These are phyloP conservation scores for Crassisporium funariophilum DNA, from an alignment of 768 basidiomycete species.

Conservation along the genomic window DNA sequence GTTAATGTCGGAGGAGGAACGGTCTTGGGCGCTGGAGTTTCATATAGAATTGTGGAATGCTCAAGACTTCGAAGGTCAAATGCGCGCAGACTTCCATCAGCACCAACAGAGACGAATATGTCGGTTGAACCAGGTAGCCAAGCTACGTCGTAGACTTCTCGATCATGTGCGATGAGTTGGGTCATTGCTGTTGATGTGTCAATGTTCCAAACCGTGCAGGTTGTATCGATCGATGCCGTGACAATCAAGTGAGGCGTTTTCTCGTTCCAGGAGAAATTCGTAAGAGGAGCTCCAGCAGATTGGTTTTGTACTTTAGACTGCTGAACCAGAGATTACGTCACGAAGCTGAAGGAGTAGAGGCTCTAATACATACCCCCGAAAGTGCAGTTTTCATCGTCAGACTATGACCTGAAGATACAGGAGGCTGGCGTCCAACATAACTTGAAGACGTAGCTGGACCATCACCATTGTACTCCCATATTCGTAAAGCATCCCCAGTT, in stretches of 20 bases:
- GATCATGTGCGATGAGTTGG: slow-evolving; percentile 96
- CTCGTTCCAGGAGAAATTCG: slow-evolving; percentile 98
- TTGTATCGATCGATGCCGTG: slow-evolving; percentile 97
- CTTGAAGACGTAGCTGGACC: slow-evolving; percentile 54
- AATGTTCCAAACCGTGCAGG: slow-evolving; percentile 99
- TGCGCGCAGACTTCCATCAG: slow-evolving; percentile 93
- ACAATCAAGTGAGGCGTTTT: slow-evolving; percentile 89
- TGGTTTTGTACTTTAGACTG: slow-evolving; percentile 91
- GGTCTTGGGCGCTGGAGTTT: slow-evolving; percentile 82
- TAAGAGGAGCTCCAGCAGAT: slow-evolving; percentile 85
- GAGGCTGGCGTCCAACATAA: slow-evolving; percentile 70
- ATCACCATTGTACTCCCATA: slow-evolving; percentile 88
- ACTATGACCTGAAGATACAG: slow-evolving; percentile 56
- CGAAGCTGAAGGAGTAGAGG: slow-evolving; percentile 4
- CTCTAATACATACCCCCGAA: slow-evolving; percentile 65
- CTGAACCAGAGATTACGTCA: slow-evolving; percentile 32
- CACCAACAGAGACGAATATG: slow-evolving; percentile 97
- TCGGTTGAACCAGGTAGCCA: slow-evolving; percentile 97
- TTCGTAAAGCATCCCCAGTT: slow-evolving; percentile 88
- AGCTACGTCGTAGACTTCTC: slow-evolving; percentile 96
- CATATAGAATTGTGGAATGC: slow-evolving; percentile 98
- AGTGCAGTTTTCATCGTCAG: slow-evolving; percentile 75
- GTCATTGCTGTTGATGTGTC: slow-evolving; percentile 92
- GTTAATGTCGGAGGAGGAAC: slow-evolving; percentile 59
- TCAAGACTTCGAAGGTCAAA: slow-evolving; percentile 96